phyloP scores from a whole-genome alignment of 768 basidiomycete genomes.

The Termitomyces sp. region DNA sequence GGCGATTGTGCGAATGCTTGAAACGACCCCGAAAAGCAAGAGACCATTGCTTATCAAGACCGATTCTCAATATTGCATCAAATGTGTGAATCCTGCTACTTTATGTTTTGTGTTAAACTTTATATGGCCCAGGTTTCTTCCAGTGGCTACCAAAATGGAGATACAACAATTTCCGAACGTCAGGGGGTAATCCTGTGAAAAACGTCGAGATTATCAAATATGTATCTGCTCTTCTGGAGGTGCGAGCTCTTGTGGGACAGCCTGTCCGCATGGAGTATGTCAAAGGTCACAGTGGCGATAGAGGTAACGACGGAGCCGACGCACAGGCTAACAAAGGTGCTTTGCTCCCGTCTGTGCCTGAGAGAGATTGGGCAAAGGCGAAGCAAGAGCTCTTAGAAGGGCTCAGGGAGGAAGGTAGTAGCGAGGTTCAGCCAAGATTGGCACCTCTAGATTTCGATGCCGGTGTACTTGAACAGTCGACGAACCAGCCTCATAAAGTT shows the following conservation, averaged over 20 bases:
- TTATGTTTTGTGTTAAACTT: slow-evolving; percentile 7
- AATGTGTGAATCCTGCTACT: slow-evolving; percentile 45
- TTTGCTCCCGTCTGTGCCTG: slow-evolving; percentile 32
- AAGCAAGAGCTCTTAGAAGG: slow-evolving; percentile 19
- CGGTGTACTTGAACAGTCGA: neutral
- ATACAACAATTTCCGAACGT: slow-evolving; percentile 44
- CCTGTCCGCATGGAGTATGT: slow-evolving; percentile 67
- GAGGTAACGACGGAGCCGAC: slow-evolving; percentile 90
- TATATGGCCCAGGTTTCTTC: slow-evolving; percentile 49
- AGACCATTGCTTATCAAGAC: slow-evolving; percentile 72
- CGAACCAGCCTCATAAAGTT: slow-evolving; percentile 10
- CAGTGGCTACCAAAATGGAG: slow-evolving; percentile 72
- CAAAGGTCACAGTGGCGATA: slow-evolving; percentile 71
- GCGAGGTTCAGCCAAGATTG: neutral
- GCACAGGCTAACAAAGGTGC: slow-evolving; percentile 61
- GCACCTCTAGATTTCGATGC: slow-evolving; percentile 2
- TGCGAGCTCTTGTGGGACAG: slow-evolving; percentile 49
- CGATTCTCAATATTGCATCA: slow-evolving; percentile 82
- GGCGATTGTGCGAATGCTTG: slow-evolving; percentile 84
- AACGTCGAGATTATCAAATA: slow-evolving; percentile 74
- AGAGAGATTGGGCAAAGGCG: slow-evolving; percentile 58
- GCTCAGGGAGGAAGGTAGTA: slow-evolving; percentile 7
- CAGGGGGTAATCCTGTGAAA: slow-evolving; percentile 57
- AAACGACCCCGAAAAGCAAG: slow-evolving; percentile 57
- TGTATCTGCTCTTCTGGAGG: slow-evolving; percentile 56